phyloP scores from a whole-genome alignment of 257 asterid species.

The Marsdenia floribunda region DNA sequence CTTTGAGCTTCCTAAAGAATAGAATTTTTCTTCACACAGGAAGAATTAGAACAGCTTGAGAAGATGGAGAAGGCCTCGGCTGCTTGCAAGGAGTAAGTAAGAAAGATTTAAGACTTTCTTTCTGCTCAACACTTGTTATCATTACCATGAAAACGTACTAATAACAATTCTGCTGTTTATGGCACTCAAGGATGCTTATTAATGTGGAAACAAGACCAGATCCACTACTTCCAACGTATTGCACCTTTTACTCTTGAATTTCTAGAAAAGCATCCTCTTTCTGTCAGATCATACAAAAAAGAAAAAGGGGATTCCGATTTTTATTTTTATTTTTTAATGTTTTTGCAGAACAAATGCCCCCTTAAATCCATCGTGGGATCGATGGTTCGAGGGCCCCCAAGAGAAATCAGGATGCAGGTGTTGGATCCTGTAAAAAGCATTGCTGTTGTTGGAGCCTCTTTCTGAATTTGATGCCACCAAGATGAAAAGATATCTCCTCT shows the following conservation, averaged over 20 bases:
- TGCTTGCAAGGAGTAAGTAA: conserved; percentile 86
- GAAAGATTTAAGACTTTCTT: not conserved
- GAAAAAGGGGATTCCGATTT: not conserved
- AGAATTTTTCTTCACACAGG: conserved; percentile 37
- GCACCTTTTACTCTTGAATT: not conserved
- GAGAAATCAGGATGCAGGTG: conserved; percentile 88
- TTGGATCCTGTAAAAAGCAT: conserved; percentile 56
- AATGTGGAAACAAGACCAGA: conserved; percentile 67
- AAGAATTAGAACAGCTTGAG: conserved; percentile 82
- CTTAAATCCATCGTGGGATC: conserved; percentile 71
- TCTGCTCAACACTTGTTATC: conserved; percentile 1
- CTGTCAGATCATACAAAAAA: conserved; percentile 3
- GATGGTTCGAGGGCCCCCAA: conserved; percentile 90
- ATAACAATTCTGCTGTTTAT: not conserved
- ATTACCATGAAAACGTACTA: conserved; percentile 8
- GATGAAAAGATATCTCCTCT: conserved; percentile 9
- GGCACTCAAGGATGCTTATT: conserved; percentile 47
- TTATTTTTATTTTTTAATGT: no score
- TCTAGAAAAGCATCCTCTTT: not conserved
- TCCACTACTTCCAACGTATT: conserved; percentile 74
- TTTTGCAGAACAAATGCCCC: conserved; percentile 74
- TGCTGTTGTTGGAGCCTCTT: conserved; percentile 11
- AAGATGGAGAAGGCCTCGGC: conserved; percentile 77
- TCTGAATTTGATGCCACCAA: conserved; percentile 10
- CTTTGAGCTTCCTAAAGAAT: not conserved